A percentile compares a stretch with the other conserved stretches of the same genome.
These are phyloP conservation scores for Populus tremula DNA, from an alignment of 345 rosid species.

Conservation along the genomic window DNA sequence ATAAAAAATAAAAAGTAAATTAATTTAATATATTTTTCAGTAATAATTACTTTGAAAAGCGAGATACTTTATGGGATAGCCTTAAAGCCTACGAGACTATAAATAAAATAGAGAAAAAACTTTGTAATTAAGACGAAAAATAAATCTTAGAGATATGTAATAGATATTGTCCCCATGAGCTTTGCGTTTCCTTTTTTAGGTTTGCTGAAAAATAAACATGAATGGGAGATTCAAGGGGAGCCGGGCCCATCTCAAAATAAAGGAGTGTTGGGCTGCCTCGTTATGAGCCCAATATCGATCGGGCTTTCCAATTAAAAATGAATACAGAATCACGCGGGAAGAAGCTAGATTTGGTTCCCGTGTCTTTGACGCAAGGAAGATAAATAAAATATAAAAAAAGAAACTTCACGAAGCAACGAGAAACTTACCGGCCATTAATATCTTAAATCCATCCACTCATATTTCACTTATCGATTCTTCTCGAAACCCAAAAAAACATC, in stretches of 20 bases:
- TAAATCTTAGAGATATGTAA: too few species aligned
- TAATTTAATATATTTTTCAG: too few species aligned
- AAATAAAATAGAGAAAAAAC: too few species aligned
- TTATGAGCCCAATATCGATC: neutral
- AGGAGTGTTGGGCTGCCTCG: neutral
- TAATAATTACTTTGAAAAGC: too few species aligned
- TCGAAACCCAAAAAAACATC: neutral
- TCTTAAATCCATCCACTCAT: neutral
- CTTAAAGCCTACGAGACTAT: too few species aligned
- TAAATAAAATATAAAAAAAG: neutral
- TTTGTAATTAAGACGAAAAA: too few species aligned
- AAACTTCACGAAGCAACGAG: neutral
- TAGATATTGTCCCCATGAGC: too few species aligned
- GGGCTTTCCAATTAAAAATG: neutral
- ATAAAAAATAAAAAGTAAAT: too few species aligned
- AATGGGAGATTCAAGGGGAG: neutral
- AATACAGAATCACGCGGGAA: neutral
- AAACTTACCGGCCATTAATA: neutral
- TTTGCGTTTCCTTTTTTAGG: too few species aligned
- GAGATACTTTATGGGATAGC: too few species aligned
- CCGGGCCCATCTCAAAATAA: neutral
- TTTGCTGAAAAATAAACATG: too few species aligned
- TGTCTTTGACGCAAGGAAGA: neutral
- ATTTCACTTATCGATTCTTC: neutral
- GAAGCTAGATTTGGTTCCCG: neutral